Base-by-base conservation (phyloP, 768 basidiomycete genomes). In the Scleroderma citrinum region DNA sequence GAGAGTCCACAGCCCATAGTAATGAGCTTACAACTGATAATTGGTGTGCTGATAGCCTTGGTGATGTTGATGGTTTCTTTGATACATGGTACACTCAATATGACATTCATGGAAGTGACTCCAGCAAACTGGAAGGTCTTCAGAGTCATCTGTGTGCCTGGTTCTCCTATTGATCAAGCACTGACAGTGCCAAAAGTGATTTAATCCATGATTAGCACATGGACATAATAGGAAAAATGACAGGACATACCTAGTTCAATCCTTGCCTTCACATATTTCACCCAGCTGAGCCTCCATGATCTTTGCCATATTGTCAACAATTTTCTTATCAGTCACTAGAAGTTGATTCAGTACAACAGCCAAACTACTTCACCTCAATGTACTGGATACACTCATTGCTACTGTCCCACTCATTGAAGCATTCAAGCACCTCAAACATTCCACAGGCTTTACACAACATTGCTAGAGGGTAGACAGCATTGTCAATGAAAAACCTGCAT, bases 61-160 rank as follows among this genome's bases (percentile, higher is more conserved):
- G 96, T 90, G 2, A 92, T 96, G 59, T 98, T 99, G 75, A 99
- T 99, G 57, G 98, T 98, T 69, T 99, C 96, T 68, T 98, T 98
- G 71, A 99, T 98, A 60, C 96, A 94, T 3, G 96, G 96, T n/a
- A 98, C 96, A 69, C 96, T 96, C 32, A 98, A 81, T 0, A 96
- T 99, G 54, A 99, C 92, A 70, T 97, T 98, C 96, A 98, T 99
- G 32, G 94, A 95, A 7, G 96, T 95, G 54, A 99, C 95, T 72
- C 96, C 96, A 59, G 96, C 96, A 69, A 98, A 99, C 76, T 99
- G 96, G 82, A 99, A 99, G 48, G 96, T 98, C 71, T 98, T 98
- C 56, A 98, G 69, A 2, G 95, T 98, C 96, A 99, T 99, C 64
- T 99, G 96, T 0, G 96, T 99, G 36, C 95, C 96, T 1, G 96